Evolutionary conservation across 2,329 filamentous ascomycete species (phyloP).

Genomic region (Helicocarpus griseus): DNA sequence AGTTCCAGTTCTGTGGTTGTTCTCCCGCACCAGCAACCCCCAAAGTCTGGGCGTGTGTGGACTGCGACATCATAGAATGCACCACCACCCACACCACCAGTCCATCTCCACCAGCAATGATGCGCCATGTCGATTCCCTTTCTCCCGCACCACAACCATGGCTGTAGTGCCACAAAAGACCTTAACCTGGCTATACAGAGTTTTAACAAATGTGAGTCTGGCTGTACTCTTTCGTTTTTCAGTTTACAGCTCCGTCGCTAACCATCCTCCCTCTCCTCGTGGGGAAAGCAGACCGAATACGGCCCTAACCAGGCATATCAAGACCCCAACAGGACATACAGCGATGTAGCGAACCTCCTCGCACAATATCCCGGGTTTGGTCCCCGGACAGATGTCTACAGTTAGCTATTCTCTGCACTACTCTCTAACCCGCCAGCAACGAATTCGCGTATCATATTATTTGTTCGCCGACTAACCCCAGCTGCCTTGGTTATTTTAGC

Average conservation of each 20-base stretch:
- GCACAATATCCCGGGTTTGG: constrained; percentile 69
- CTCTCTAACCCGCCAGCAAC: neutral
- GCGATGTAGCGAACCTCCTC: constrained; percentile 76
- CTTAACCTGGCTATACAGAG: constrained; percentile 90
- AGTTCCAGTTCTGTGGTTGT: too few relatives aligned
- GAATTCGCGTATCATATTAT: neutral
- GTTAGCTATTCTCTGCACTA: constrained; percentile 42
- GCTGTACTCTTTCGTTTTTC: constrained; percentile 1
- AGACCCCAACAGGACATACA: constrained; percentile 86
- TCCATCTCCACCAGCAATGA: neutral
- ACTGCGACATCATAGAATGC: neutral
- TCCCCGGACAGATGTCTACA: constrained; percentile 90
- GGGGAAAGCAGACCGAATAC: constrained; percentile 13
- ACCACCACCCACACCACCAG: neutral
- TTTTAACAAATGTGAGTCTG: constrained; percentile 61
- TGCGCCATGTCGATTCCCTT: neutral
- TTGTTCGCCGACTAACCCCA: neutral
- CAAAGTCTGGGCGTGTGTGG: too few relatives aligned
- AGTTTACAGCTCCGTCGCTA: constrained; percentile 1
- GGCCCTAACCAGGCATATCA: constrained; percentile 66
- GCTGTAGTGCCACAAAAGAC: constrained; percentile 75
- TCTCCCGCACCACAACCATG: constrained; percentile 16
- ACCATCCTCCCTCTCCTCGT: constrained; percentile 1
- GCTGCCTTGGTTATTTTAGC: constrained; percentile 41
- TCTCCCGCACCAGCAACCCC: too few relatives aligned